Percentiles rank a stretch among this genome's conserved stretches.
These are phyloP conservation scores for Rhamnella rubrinervis DNA, from an alignment of 331 rosid genomes.

Conservation along the genomic window DNA sequence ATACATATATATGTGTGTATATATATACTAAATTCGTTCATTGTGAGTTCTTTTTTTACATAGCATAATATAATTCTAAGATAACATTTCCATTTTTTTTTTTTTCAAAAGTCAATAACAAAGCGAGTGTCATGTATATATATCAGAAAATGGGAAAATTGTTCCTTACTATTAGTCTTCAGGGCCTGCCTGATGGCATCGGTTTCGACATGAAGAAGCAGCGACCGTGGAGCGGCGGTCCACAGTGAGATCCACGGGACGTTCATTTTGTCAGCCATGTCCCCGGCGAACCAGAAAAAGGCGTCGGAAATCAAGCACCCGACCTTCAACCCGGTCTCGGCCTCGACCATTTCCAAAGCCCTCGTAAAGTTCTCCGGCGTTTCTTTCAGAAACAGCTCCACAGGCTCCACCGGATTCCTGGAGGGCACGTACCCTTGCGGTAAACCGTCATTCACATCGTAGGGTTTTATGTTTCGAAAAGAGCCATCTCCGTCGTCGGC, in stretches of 20 bases:
- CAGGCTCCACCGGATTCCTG: slow-evolving; percentile 15
- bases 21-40: too few relatives aligned
- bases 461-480: slow-evolving; percentile 25
- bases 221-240: slow-evolving; percentile 68
- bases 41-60: too few relatives aligned
- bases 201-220: slow-evolving; percentile 42
- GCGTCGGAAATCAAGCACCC: slow-evolving; percentile 73
- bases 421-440: slow-evolving; percentile 40
- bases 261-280: slow-evolving; percentile 41
- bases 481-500: neutral
- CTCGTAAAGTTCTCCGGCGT: slow-evolving; percentile 31
- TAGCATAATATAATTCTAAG: too few relatives aligned
- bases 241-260: slow-evolving; percentile 77
- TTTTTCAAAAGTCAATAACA: too few relatives aligned
- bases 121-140: too few relatives aligned
- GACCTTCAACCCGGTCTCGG: slow-evolving; percentile 25
- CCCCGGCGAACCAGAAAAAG: slow-evolving; percentile 59
- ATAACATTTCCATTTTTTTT: too few relatives aligned
- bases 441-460: slow-evolving; percentile 51
- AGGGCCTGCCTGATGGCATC: slow-evolving; percentile 35
- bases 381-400: slow-evolving; percentile 35
- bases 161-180: neutral
- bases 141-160: too few relatives aligned
- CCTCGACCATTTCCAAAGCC: slow-evolving; percentile 35
- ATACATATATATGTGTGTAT: too few relatives aligned